Evolutionary conservation across 2,329 filamentous ascomycete genomes (phyloP).

Genomic region (Phoma sp.): DNA sequence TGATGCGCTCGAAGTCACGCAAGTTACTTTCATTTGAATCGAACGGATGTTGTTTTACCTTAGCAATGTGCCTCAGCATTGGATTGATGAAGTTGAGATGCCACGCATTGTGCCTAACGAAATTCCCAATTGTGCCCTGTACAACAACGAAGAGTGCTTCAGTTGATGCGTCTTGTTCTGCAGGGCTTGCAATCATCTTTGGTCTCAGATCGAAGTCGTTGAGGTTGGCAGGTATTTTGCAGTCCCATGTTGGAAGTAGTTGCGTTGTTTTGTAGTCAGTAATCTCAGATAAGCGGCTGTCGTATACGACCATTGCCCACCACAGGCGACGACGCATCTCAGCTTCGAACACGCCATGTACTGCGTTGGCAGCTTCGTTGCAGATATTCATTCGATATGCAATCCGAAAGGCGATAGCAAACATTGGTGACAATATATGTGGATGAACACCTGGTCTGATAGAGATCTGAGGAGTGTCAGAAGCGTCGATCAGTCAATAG

Average conservation of each 20-base stretch:
- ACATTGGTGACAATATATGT: slow-evolving; percentile 60
- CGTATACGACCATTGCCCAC: slow-evolving; percentile 66
- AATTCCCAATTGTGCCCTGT: slow-evolving; percentile 55
- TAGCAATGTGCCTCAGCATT: slow-evolving; percentile 49
- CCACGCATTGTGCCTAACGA: slow-evolving; percentile 48
- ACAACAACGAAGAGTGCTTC: slow-evolving; percentile 61
- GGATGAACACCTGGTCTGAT: slow-evolving; percentile 57
- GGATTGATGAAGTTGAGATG: slow-evolving; percentile 58
- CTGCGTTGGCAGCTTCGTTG: slow-evolving; percentile 59
- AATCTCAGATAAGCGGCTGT: slow-evolving; percentile 60
- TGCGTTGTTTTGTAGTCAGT: slow-evolving; percentile 59
- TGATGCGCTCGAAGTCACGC: slow-evolving; percentile 45
- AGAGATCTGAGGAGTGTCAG: slow-evolving; percentile 54
- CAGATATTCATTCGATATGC: slow-evolving; percentile 67
- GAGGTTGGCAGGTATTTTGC: slow-evolving; percentile 58
- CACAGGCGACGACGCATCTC: slow-evolving; percentile 68
- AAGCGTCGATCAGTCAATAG: neutral
- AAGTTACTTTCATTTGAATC: slow-evolving; percentile 37
- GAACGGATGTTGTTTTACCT: slow-evolving; percentile 14
- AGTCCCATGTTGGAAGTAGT: slow-evolving; percentile 57
- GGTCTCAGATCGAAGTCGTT: slow-evolving; percentile 57
- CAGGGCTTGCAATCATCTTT: slow-evolving; percentile 49
- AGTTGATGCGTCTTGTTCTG: slow-evolving; percentile 56
- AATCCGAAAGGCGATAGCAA: slow-evolving; percentile 64
- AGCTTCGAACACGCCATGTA: slow-evolving; percentile 62